These are phyloP conservation scores for Inonotus hispidus DNA, from an alignment of 1,284 basidiomycete species.

Conservation along the genomic window DNA sequence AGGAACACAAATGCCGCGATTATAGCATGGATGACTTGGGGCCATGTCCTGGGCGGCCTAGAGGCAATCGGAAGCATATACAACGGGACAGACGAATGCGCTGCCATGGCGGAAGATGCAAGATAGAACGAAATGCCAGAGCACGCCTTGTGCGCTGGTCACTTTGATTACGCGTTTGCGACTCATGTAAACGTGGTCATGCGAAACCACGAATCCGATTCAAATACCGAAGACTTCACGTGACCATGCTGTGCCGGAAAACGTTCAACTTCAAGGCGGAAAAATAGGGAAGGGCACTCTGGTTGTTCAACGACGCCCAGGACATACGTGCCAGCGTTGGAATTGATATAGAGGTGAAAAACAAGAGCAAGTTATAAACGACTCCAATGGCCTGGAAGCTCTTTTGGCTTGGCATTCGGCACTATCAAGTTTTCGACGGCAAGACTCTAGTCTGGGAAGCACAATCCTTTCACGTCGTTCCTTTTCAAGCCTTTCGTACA, in stretches of 20 bases:
- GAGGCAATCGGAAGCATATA: constrained; percentile 52
- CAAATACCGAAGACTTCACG: background rate
- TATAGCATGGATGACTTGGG: constrained; percentile 44
- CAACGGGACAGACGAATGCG: background rate
- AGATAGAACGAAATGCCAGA: background rate
- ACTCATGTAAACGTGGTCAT: background rate
- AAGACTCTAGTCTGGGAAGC: too few relatives aligned
- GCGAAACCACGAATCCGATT: too few relatives aligned
- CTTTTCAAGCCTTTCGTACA: too few relatives aligned
- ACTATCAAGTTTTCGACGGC: background rate
- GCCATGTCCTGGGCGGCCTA: constrained; percentile 54
- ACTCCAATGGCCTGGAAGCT: background rate
- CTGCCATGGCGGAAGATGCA: background rate
- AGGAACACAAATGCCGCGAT: constrained; percentile 61
- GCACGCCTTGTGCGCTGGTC: background rate
- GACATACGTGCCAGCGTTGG: background rate
- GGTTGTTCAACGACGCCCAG: background rate
- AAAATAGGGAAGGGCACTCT: too few relatives aligned
- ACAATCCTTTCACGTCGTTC: too few relatives aligned
- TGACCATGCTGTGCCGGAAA: background rate
- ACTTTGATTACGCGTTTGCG: background rate
- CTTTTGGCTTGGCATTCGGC: background rate
- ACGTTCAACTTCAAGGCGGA: too few relatives aligned
- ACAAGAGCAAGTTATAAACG: background rate
- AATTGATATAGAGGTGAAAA: background rate